These are phyloP conservation scores for Lithohypha guttulata DNA, from an alignment of 2,329 filamentous ascomycete species.

Conservation along the genomic window DNA sequence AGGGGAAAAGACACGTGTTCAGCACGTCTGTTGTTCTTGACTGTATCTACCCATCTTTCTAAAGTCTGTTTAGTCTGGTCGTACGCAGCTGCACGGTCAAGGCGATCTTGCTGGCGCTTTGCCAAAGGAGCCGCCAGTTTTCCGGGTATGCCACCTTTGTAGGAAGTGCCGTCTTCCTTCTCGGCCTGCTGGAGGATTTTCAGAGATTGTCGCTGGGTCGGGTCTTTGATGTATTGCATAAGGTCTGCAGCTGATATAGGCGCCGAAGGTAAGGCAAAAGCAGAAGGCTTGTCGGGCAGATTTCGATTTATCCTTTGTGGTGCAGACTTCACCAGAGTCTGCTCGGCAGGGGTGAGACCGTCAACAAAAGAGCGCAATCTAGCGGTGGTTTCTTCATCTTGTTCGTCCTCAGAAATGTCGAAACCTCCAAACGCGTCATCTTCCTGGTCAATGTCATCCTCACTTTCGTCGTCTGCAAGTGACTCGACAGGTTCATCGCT, in stretches of 20 bases:
- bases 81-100: constrained; percentile 74
- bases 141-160: constrained; percentile 44
- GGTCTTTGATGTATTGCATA: constrained; percentile 60
- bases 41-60: constrained; percentile 84
- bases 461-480: constrained; percentile 26
- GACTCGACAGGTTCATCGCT: constrained; percentile 22
- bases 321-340: constrained; percentile 18
- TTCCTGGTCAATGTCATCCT: constrained; percentile 34
- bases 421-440: constrained; percentile 39
- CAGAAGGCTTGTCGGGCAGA: constrained; percentile 53
- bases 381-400: constrained; percentile 43
- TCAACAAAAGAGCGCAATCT: constrained; percentile 57
- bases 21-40: constrained; percentile 83
- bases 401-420: constrained; percentile 39
- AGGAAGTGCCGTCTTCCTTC: constrained; percentile 44
- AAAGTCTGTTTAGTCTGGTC: constrained; percentile 86
- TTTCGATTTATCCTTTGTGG: constrained; percentile 32
- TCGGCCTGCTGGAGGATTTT: constrained; percentile 61
- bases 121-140: constrained; percentile 76
- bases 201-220: constrained; percentile 64
- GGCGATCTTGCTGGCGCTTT: constrained; percentile 72
- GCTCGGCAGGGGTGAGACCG: constrained; percentile 11
- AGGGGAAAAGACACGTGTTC: constrained; percentile 86
- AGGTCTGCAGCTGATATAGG: constrained; percentile 70
- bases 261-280: constrained; percentile 47